These are phyloP conservation scores for Colletotrichum paranaense DNA, from an alignment of 2,329 filamentous ascomycete species.

Conservation along the genomic window DNA sequence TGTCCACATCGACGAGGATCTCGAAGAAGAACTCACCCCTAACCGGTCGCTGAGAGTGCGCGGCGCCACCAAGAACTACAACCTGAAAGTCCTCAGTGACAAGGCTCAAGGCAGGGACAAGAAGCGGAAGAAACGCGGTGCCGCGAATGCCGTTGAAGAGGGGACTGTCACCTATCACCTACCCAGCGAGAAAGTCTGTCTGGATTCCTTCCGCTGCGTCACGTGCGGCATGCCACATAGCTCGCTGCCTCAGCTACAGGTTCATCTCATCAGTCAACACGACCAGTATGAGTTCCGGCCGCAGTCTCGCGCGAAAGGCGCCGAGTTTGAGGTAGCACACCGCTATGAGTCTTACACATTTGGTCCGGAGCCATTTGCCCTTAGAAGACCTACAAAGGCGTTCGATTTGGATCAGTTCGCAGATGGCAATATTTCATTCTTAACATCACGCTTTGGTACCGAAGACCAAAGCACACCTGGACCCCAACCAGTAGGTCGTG, in stretches of 20 bases:
- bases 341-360: constrained; percentile 42
- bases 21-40: constrained; percentile 61
- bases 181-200: constrained; percentile 55
- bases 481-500: constrained; percentile 13
- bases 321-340: constrained; percentile 53
- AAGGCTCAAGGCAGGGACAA: constrained; percentile 65
- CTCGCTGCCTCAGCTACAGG: constrained; percentile 59
- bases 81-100: constrained; percentile 69
- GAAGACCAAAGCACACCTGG: constrained; percentile 32
- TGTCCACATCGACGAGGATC: constrained; percentile 55
- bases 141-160: constrained; percentile 44
- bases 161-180: constrained; percentile 59
- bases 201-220: constrained; percentile 64
- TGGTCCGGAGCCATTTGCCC: constrained; percentile 52
- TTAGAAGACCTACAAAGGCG: constrained; percentile 54
- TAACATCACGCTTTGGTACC: constrained; percentile 54
- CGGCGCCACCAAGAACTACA: constrained; percentile 63
- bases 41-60: constrained; percentile 62
- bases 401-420: constrained; percentile 58
- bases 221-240: constrained; percentile 60
- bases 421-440: constrained; percentile 59
- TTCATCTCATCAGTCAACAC: constrained; percentile 60
- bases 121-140: constrained; percentile 52
- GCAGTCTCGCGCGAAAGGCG: constrained; percentile 45
- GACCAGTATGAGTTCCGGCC: constrained; percentile 56